A percentile compares a stretch with the other conserved stretches of the same genome.
Evolutionary conservation across 2,329 filamentous ascomycete species (phyloP).

Genomic region (Hypoxylon sp.): DNA sequence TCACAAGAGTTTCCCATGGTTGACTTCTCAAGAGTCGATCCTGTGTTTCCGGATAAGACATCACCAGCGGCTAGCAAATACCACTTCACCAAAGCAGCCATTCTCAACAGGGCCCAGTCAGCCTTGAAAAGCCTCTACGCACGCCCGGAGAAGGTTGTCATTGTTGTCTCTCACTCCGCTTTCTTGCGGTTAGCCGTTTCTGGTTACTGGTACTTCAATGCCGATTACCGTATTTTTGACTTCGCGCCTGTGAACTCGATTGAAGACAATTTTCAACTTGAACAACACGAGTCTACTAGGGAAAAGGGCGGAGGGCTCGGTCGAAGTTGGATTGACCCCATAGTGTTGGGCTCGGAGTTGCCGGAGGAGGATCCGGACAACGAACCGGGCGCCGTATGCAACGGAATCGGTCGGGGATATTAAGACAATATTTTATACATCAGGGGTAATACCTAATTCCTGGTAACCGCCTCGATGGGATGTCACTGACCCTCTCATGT

Average conservation of each 20-base stretch:
- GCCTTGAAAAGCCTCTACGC: slow-evolving; percentile 65
- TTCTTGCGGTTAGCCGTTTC: slow-evolving; percentile 73
- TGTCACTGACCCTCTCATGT: slow-evolving; percentile 3
- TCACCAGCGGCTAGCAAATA: slow-evolving; percentile 63
- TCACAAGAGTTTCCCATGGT: slow-evolving; percentile 67
- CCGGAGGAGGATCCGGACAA: slow-evolving; percentile 55
- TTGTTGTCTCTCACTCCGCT: slow-evolving; percentile 76
- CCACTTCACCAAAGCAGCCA: slow-evolving; percentile 66
- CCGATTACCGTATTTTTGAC: slow-evolving; percentile 75
- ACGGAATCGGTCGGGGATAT: slow-evolving; percentile 34
- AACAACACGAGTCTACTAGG: slow-evolving; percentile 65
- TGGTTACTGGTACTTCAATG: slow-evolving; percentile 71
- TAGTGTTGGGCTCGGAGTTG: slow-evolving; percentile 59
- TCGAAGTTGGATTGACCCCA: slow-evolving; percentile 59
- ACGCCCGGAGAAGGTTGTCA: slow-evolving; percentile 72
- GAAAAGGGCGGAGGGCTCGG: slow-evolving; percentile 67
- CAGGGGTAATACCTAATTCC: slow-evolving; percentile 3
- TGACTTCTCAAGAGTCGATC: slow-evolving; percentile 71
- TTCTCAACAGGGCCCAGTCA: slow-evolving; percentile 69
- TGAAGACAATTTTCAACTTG: slow-evolving; percentile 56
- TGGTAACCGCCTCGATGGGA: not conserved
- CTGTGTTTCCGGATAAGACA: slow-evolving; percentile 75
- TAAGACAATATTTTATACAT: slow-evolving; percentile 20
- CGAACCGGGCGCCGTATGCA: slow-evolving; percentile 15
- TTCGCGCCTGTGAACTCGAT: slow-evolving; percentile 56